Evolutionary conservation across 768 basidiomycete species (phyloP).

Genomic region (Lactifluus pinguis): DNA sequence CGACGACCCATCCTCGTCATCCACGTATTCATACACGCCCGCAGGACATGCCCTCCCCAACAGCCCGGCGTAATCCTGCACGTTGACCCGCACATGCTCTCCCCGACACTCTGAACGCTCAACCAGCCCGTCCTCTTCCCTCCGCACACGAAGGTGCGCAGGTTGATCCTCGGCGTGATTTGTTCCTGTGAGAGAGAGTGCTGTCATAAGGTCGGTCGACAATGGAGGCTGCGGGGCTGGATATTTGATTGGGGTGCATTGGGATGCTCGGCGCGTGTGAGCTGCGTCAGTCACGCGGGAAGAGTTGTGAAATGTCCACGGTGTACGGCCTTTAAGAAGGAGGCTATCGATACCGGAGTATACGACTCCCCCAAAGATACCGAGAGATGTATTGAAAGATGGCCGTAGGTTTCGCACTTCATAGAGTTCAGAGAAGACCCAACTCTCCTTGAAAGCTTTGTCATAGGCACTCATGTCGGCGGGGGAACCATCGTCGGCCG

Average conservation of each 20-base stretch:
- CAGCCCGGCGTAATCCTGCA: constrained; percentile 74
- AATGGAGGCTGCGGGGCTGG: constrained; percentile 82
- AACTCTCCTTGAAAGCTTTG: constrained; percentile 56
- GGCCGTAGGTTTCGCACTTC: constrained; percentile 90
- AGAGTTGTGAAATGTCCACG: constrained; percentile 84
- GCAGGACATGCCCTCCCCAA: constrained; percentile 91
- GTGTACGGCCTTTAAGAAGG: constrained; percentile 73
- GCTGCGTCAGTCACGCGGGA: constrained; percentile 47
- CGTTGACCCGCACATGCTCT: constrained; percentile 69
- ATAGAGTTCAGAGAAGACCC: constrained; percentile 78
- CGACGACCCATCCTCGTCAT: constrained; percentile 40
- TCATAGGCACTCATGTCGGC: constrained; percentile 72
- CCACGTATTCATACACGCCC: constrained; percentile 93
- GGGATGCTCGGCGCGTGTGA: constrained; percentile 58
- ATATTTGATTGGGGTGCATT: constrained; percentile 72
- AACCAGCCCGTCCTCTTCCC: constrained; percentile 23
- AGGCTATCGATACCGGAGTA: constrained; percentile 88
- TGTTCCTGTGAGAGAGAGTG: constrained; percentile 82
- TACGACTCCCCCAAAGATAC: constrained; percentile 76
- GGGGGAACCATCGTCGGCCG: constrained; percentile 23
- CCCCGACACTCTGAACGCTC: constrained; percentile 39
- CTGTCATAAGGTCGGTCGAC: constrained; percentile 89
- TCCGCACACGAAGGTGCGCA: constrained; percentile 69
- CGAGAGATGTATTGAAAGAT: constrained; percentile 72
- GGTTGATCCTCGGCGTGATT: constrained; percentile 98